A percentile compares a stretch with the other conserved stretches of the same genome.
Conservation (phyloP, 1,139 yeast genomes). For the Hemisphaericaspora xylofermentans region DNA sequence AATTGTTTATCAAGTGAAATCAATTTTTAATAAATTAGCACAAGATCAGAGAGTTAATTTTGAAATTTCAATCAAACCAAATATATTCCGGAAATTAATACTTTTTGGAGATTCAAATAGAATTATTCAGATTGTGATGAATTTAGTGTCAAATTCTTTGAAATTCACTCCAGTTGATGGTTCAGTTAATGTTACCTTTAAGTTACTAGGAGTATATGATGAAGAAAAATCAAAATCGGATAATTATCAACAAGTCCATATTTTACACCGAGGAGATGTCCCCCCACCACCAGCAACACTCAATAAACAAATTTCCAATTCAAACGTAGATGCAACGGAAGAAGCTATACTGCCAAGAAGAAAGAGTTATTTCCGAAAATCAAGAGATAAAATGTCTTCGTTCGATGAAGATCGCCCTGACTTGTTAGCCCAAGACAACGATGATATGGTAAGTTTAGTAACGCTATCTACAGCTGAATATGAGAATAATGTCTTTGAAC, state of each 20-base stretch:
- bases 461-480: conserved; percentile 55
- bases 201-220: conserved; percentile 72
- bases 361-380: background rate
- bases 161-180: conserved; percentile 92
- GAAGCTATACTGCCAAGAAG: background rate
- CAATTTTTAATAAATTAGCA: conserved; percentile 86
- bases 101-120: conserved; percentile 84
- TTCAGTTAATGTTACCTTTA: conserved; percentile 64
- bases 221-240: conserved; percentile 34
- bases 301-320: background rate
- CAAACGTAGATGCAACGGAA: background rate
- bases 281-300: conserved; percentile 1
- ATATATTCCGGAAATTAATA: conserved; percentile 57
- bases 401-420: background rate
- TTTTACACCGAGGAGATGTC: conserved; percentile 13
- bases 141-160: conserved; percentile 79
- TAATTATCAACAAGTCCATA: conserved; percentile 31
- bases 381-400: background rate
- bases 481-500: conserved; percentile 52
- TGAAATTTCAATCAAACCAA: conserved; percentile 58
- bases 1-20: conserved; percentile 78
- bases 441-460: conserved; percentile 37
- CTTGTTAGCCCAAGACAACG: conserved; percentile 8
- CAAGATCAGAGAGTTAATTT: conserved; percentile 71
- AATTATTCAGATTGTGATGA: conserved; percentile 84